Percentiles rank a stretch among this genome's conserved stretches.
Evolutionary conservation across 306 rosid genomes (phyloP).

Genomic region (Glycine latifolia): DNA sequence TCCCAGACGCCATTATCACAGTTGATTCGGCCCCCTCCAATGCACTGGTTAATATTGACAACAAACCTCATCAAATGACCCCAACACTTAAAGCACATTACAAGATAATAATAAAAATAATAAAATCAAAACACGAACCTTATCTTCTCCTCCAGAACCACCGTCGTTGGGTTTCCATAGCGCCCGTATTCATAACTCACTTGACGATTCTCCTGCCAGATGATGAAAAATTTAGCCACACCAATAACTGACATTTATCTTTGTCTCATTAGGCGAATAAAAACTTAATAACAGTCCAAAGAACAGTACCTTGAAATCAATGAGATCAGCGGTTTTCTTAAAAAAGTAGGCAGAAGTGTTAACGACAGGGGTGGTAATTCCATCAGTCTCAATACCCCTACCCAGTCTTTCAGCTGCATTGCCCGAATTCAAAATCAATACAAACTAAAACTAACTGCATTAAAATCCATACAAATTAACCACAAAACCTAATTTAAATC

Average conservation of each 20-base stretch:
- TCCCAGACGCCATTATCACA: conserved; percentile 89
- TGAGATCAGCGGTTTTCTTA: conserved; percentile 79
- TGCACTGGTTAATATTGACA: conserved; percentile 62
- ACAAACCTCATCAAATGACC: conserved; percentile 38
- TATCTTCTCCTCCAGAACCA: conserved; percentile 89
- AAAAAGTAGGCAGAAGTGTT: conserved; percentile 94
- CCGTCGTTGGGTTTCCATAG: conserved; percentile 94
- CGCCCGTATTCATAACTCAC: conserved; percentile 92
- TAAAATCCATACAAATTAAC: background rate
- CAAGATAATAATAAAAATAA: background rate
- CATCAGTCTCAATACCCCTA: conserved; percentile 90
- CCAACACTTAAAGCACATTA: background rate
- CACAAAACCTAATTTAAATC: background rate
- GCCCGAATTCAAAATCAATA: conserved; percentile 38
- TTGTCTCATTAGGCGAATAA: too few species aligned
- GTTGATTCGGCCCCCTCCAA: conserved; percentile 98
- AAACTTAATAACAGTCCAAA: too few species aligned
- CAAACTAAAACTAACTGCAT: background rate
- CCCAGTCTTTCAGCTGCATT: conserved; percentile 90
- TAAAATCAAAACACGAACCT: conserved; percentile 60
- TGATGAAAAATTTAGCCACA: too few species aligned
- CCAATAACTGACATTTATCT: too few species aligned
- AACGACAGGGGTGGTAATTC: conserved; percentile 94
- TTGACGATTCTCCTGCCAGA: conserved; percentile 69
- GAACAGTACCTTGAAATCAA: conserved; percentile 71